Percentiles rank a stretch among this genome's conserved stretches.
phyloP scores from a whole-genome alignment of 805 yeast species.

The Metschnikowia baotianmanensis region DNA sequence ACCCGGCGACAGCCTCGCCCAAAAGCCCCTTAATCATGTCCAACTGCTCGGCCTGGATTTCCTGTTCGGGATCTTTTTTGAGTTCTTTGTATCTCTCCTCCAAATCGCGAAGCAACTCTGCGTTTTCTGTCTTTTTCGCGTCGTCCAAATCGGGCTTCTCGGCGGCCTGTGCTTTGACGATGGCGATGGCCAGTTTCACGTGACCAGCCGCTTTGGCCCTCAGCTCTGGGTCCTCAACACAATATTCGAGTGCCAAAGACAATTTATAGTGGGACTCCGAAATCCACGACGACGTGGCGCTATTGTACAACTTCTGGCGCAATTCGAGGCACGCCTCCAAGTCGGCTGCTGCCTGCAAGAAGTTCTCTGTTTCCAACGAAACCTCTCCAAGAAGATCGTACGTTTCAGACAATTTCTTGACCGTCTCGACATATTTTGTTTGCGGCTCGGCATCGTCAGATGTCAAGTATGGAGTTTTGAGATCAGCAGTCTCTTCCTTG shows the following conservation, averaged over 20 bases:
- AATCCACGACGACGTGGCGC: constrained; percentile 51
- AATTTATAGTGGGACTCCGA: constrained; percentile 81
- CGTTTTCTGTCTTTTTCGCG: constrained; percentile 40
- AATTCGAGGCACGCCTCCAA: constrained; percentile 56
- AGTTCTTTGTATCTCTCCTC: constrained; percentile 55
- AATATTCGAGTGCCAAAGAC: constrained; percentile 74
- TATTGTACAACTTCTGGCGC: constrained; percentile 49
- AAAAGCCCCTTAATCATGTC: constrained; percentile 55
- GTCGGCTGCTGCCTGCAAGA: constrained; percentile 72
- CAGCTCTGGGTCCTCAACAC: constrained; percentile 48
- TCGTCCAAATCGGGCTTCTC: constrained; percentile 29
- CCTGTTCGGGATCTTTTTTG: constrained; percentile 48
- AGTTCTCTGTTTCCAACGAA: constrained; percentile 85
- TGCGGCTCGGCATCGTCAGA: constrained; percentile 30
- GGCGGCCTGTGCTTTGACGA: constrained; percentile 40
- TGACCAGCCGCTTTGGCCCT: constrained; percentile 53
- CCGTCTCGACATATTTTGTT: constrained; percentile 34
- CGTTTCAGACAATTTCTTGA: constrained; percentile 64
- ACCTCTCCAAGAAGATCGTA: constrained; percentile 86
- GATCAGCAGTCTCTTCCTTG: constrained; percentile 1
- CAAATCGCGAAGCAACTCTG: constrained; percentile 54
- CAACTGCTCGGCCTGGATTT: constrained; percentile 48
- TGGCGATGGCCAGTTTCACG: constrained; percentile 49
- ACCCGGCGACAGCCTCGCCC: constrained; percentile 41
- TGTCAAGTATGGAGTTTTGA: constrained; percentile 28